Conservation (phyloP, 129 eudicot species). For the Logfia minima region DNA sequence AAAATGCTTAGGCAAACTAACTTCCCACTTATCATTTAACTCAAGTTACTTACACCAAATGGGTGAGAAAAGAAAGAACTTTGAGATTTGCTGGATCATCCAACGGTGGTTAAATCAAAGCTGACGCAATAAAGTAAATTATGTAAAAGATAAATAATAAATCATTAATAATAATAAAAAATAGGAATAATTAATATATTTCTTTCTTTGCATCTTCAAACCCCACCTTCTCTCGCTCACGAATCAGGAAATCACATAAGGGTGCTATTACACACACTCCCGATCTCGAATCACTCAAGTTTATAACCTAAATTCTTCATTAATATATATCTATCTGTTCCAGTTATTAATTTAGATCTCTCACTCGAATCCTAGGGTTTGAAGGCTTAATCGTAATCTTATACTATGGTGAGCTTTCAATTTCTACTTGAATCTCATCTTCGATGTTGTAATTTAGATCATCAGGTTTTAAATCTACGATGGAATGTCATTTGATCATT, state of each 20-base stretch:
- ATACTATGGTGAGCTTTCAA: conserved; percentile 46
- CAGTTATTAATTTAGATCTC: conserved; percentile 19
- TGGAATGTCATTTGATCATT: background rate
- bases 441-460: conserved; percentile 36
- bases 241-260: conserved; percentile 17
- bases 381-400: conserved; percentile 19
- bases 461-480: conserved; percentile 39
- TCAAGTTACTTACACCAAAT: no score
- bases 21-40: no score
- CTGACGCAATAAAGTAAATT: background rate
- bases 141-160: background rate
- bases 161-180: background rate
- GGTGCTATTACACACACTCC: conserved; percentile 13
- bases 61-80: no score
- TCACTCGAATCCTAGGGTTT: conserved; percentile 41
- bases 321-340: background rate
- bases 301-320: background rate
- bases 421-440: conserved; percentile 12
- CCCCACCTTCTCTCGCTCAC: conserved; percentile 26
- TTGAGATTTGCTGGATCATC: no score
- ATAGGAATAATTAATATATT: no score
- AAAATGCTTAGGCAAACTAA: no score
- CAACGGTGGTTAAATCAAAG: no score
- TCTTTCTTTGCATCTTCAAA: conserved; percentile 27
- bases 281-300: conserved; percentile 23